phyloP scores from a whole-genome alignment of 2,329 filamentous ascomycete genomes.

The Bisporella sp. region DNA sequence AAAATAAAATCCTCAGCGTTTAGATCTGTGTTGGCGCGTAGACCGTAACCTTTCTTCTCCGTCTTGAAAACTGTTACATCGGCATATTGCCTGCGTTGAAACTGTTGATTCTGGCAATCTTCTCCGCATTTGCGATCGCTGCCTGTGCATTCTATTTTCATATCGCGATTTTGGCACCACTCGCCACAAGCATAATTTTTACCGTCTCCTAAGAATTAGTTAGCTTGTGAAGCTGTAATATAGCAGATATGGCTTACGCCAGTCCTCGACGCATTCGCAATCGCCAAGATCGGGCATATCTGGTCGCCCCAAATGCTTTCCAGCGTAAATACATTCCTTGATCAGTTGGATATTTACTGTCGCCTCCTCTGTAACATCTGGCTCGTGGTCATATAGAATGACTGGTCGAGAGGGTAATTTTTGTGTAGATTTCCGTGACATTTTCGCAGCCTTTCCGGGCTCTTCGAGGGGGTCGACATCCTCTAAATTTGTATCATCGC shows the following conservation, averaged over 20 bases:
- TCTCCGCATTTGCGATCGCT: slow-evolving; percentile 81
- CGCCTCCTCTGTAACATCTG: slow-evolving; percentile 73
- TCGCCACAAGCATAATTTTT: slow-evolving; percentile 85
- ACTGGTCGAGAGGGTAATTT: slow-evolving; percentile 58
- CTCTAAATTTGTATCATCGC: slow-evolving; percentile 36
- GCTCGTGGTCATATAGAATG: slow-evolving; percentile 64
- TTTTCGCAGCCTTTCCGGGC: slow-evolving; percentile 60
- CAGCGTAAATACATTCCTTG: slow-evolving; percentile 79
- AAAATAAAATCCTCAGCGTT: slow-evolving; percentile 87
- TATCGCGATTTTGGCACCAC: slow-evolving; percentile 96
- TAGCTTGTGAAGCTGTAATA: slow-evolving; percentile 21
- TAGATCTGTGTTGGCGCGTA: slow-evolving; percentile 73
- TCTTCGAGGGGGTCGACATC: slow-evolving; percentile 57
- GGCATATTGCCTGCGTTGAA: slow-evolving; percentile 84
- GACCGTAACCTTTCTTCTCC: slow-evolving; percentile 92
- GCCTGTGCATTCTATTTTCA: slow-evolving; percentile 89
- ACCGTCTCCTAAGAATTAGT: slow-evolving; percentile 43
- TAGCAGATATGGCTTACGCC: slow-evolving; percentile 59
- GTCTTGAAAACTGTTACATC: slow-evolving; percentile 93
- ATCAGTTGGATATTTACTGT: slow-evolving; percentile 74
- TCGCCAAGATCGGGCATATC: slow-evolving; percentile 84
- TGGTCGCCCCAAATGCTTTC: slow-evolving; percentile 83
- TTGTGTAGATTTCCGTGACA: slow-evolving; percentile 66
- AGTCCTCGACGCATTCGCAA: slow-evolving; percentile 92
- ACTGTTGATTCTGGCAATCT: slow-evolving; percentile 89